Base-by-base conservation (phyloP, 305 asterid species). In the Petunia hybrid region DNA sequence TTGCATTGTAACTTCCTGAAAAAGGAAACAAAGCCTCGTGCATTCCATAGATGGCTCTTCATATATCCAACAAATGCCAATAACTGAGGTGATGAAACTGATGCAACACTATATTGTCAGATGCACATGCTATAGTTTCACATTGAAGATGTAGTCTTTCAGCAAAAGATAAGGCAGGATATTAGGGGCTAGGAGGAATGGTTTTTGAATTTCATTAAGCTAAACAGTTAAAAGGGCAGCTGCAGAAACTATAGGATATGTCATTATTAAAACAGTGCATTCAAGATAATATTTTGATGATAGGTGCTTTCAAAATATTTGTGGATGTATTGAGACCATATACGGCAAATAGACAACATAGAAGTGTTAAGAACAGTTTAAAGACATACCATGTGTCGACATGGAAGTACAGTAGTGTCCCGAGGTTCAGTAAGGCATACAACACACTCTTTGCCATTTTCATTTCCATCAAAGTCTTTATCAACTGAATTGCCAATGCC, bases 361-460 rank as follows among this genome's bases (percentile, higher is more conserved):
- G n/a, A n/a, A 67, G 9, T 3, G 35, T 65, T 65, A 65, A 60
- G 51, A 31, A 63, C 39, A 69, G 5, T 41, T n/a, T n/a, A n/a
- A 6, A 67, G n/a, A 3, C 53, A 67, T 81, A 84, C 87, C 87
- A 84, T 77, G 70, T 84, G 87, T 6, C 87, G 79, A 43, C 84
- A 84, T 12, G 87, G 87, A 48, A 84, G 84, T n/a, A 77, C 84
- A 8, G 84, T 81, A 6, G 82, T 84, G 57, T 84, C 84, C 57
- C 84, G 82, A 48, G 82, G 87, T 64, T 84, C 80, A 36, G 84
- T 59, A 43, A 81, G 79, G 71, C 87, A 84, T 31, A 84, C 82
- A 60, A 84, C 82, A 46, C 87, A 84, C 40, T 84, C 87, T 73
- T 84, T 84, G 36, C 84, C 87, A 0, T 83, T 65, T 48, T 84